A percentile compares a stretch with the other conserved stretches of the same genome.
Evolutionary conservation across 169 alveolate species (phyloP).

Genomic region (Cystoisospora suis): DNA sequence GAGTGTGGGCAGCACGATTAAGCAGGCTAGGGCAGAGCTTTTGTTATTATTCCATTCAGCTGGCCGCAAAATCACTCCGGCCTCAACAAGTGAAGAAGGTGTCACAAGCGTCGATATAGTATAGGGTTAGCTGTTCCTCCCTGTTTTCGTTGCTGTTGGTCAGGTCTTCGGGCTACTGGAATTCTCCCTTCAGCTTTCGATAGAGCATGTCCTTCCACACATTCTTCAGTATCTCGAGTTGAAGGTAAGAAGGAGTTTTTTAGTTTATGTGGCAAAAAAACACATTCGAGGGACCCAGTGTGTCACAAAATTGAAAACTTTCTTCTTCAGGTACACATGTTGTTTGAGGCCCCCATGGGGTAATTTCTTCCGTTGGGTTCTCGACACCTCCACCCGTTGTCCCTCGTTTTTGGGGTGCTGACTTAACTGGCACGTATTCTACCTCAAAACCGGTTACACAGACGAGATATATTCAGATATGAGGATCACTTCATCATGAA

Average conservation of each 20-base stretch:
- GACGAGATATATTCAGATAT: too few species aligned
- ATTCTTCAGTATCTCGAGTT: slow-evolving; percentile 32
- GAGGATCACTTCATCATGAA: too few species aligned
- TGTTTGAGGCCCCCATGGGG: neutral
- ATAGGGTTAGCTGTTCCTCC: neutral
- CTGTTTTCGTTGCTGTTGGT: neutral
- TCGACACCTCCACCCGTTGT: too few species aligned
- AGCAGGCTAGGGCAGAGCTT: too few species aligned
- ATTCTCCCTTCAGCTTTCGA: slow-evolving; percentile 44
- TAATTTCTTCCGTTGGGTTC: neutral
- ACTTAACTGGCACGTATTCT: too few species aligned
- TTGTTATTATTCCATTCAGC: too few species aligned
- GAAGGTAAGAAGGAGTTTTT: slow-evolving; percentile 16
- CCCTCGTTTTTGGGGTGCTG: too few species aligned
- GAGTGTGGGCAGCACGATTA: too few species aligned
- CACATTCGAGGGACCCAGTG: neutral
- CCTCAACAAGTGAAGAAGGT: too few species aligned
- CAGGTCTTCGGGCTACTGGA: slow-evolving; percentile 50
- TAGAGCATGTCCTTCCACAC: slow-evolving; percentile 40
- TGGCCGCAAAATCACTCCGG: too few species aligned
- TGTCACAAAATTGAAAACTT: neutral
- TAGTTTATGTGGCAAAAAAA: neutral
- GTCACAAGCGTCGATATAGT: too few species aligned
- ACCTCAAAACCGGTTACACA: too few species aligned
- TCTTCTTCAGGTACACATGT: neutral